Percentiles rank a stretch among this genome's conserved stretches.
Evolutionary conservation across 208 protist genomes (phyloP).

Genomic region (Wallacemonas sp.): DNA sequence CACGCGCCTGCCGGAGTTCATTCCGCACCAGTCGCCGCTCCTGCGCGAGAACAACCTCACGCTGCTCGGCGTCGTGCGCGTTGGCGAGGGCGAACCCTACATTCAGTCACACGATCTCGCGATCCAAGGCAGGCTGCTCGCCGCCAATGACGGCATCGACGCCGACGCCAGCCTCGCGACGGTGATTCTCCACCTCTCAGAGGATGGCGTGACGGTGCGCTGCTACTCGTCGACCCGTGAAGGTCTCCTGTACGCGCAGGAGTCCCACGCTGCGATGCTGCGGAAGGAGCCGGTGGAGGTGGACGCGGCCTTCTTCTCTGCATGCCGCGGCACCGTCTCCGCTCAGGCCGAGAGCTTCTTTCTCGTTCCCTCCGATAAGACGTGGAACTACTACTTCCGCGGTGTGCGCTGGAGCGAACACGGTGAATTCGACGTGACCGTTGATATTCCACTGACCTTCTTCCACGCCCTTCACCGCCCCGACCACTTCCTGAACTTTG

Average conservation of each 20-base stretch:
- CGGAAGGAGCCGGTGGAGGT: slow-evolving; percentile 59
- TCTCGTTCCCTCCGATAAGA: slow-evolving; percentile 64
- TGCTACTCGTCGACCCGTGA: slow-evolving; percentile 83
- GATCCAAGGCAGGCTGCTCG: slow-evolving; percentile 72
- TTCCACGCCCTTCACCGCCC: slow-evolving; percentile 75
- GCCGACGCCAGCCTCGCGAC: slow-evolving; percentile 44
- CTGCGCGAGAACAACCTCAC: slow-evolving; percentile 74
- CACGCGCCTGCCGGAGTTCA: slow-evolving; percentile 58
- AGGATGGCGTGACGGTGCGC: slow-evolving; percentile 69
- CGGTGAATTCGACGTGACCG: slow-evolving; percentile 74
- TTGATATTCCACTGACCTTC: slow-evolving; percentile 69
- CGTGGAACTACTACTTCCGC: slow-evolving; percentile 91
- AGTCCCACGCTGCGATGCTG: slow-evolving; percentile 51
- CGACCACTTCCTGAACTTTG: slow-evolving; percentile 90
- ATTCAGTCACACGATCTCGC: slow-evolving; percentile 83
- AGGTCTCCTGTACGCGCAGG: slow-evolving; percentile 76
- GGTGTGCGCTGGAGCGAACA: slow-evolving; percentile 76
- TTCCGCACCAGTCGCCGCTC: slow-evolving; percentile 63
- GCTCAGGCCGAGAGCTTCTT: slow-evolving; percentile 75
- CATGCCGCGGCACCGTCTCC: slow-evolving; percentile 71
- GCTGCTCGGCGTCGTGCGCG: slow-evolving; percentile 77
- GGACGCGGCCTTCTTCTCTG: slow-evolving; percentile 42
- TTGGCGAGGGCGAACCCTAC: slow-evolving; percentile 63
- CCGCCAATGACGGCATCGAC: slow-evolving; percentile 63
- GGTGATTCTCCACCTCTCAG: slow-evolving; percentile 54